Base-by-base conservation (phyloP, 306 rosid genomes). In the Vicia sativa region DNA sequence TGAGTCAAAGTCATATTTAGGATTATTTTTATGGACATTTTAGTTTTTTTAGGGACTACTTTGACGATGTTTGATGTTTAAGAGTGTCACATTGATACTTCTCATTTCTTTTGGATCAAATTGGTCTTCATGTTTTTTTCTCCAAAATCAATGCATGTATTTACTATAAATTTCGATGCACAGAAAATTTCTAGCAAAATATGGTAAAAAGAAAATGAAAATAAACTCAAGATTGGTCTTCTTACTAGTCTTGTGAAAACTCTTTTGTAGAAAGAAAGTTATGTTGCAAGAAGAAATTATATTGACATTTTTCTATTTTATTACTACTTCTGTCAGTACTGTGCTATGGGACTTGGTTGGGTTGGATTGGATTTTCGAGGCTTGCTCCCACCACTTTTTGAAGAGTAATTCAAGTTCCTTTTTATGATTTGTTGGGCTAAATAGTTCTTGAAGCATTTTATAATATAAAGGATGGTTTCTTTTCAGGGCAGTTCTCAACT, bases 271-370 rank as follows among this genome's bases (percentile, higher is more conserved):
- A 11, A 35, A 39, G 67, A 18, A 38, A 62, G 53, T 59, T 55
- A 23, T 14, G 43, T 69, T 75, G 48, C 59, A 54, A 19, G 46
- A 62, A 41, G 57, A 71, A 66, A 42, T 79, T 48, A 35, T 72
- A 67, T 72, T 79, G 15, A 77, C 69, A 19, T 64, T 69, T 21
- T 59, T 67, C 53, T 74, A 18, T 45, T 72, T 43, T 84, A 67
- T 75, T 43, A 31, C 73, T 53, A 31, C 70, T 46, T 48, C 70
- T 50, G 23, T 65, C 96, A 95, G 99, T 95, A 90, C 71, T 95
- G 99, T 85, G 96, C 99, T 29, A 87, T 90, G 96, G 99, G 99
- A 68, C 97, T 95, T 82, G 99, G 99, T 77, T 90, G 99, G 99
- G 99, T 95, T 74, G 99, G 99, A 69, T 82, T 95, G 55, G 99